Conservation (phyloP, 2,329 filamentous ascomycete species). For the Penicillium sp. region DNA sequence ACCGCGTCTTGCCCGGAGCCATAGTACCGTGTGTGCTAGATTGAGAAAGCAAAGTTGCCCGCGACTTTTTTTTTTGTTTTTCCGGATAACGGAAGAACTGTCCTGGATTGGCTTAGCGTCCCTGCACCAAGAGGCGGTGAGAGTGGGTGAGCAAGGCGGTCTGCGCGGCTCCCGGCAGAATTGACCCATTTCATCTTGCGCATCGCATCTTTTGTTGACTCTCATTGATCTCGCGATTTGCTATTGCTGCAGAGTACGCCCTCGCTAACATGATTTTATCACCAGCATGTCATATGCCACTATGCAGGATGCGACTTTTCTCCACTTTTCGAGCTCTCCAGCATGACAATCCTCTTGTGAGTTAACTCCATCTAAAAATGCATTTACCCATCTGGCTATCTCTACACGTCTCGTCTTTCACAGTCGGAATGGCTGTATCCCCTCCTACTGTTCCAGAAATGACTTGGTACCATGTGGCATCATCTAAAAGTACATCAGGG, state of each 20-base stretch:
- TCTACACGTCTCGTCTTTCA: too few species aligned
- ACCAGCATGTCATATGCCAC: conserved; percentile 7
- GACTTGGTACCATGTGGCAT: neutral
- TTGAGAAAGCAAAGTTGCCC: conserved; percentile 8
- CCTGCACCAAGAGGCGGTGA: neutral
- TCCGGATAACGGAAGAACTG: conserved; percentile 23
- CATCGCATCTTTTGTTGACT: neutral
- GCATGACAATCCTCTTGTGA: conserved; percentile 89
- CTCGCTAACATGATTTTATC: neutral
- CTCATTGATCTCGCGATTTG: neutral
- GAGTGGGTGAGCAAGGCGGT: neutral
- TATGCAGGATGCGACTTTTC: conserved; percentile 52
- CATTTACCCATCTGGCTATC: neutral
- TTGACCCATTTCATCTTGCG: conserved; percentile 2
- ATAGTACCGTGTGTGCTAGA: conserved; percentile 19
- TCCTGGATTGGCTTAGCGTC: conserved; percentile 12
- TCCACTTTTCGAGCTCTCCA: conserved; percentile 54
- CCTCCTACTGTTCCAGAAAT: too few species aligned
- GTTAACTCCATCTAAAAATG: conserved; percentile 4
- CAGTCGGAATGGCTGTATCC: too few species aligned
- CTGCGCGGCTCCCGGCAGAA: conserved; percentile 12
- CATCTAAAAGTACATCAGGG: conserved; percentile 57
- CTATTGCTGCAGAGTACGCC: neutral
- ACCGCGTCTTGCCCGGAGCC: conserved; percentile 51
- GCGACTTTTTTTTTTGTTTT: conserved; percentile 29